Evolutionary conservation across 2,329 filamentous ascomycete genomes (phyloP).

Genomic region (Apiospora koreana): DNA sequence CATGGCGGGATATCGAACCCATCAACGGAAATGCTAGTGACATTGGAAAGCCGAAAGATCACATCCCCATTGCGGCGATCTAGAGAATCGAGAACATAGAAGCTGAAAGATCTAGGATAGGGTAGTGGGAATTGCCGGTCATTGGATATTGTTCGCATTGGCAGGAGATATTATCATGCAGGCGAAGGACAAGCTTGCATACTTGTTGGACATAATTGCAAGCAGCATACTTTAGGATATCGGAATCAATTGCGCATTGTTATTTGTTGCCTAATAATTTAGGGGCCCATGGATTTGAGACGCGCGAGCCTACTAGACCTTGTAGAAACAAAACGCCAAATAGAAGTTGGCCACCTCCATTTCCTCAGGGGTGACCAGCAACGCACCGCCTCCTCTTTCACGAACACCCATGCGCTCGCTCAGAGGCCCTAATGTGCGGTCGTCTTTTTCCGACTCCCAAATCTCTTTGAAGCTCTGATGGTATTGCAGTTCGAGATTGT

Average conservation of each 20-base stretch:
- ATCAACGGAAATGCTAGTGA: too few species aligned
- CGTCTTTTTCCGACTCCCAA: conserved; percentile 89
- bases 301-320: conserved; percentile 58
- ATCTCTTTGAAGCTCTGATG: conserved; percentile 89
- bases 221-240: neutral
- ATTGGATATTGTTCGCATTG: too few species aligned
- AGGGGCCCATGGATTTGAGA: neutral
- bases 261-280: neutral
- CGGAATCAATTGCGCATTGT: neutral
- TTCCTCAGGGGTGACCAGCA: conserved; percentile 81
- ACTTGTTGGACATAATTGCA: too few species aligned
- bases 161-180: too few species aligned
- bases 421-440: conserved; percentile 75
- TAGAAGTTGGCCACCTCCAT: conserved; percentile 93
- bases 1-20: too few species aligned
- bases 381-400: conserved; percentile 63
- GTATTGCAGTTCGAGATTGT: conserved; percentile 94
- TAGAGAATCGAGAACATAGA: too few species aligned
- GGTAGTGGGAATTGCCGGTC: too few species aligned
- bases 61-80: too few species aligned
- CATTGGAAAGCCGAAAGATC: too few species aligned
- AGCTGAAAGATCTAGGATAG: too few species aligned
- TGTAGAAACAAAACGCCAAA: conserved; percentile 95
- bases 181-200: neutral
- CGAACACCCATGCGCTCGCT: conserved; percentile 96